Evolutionary conservation across 805 yeast species (phyloP).

Genomic region (Candida chauliodis): DNA sequence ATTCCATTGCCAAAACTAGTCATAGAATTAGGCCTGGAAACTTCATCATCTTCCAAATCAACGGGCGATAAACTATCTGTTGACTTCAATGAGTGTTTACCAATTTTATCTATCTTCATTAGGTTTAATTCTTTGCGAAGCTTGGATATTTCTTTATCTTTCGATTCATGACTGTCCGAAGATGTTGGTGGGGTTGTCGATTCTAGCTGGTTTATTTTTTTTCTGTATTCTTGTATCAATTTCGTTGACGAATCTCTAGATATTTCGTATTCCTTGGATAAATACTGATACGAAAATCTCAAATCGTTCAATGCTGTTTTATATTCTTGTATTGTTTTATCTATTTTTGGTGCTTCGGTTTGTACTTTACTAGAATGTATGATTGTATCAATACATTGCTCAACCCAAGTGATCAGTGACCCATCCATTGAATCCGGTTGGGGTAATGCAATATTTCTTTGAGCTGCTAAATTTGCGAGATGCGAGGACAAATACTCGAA

Average conservation of each 20-base stretch:
- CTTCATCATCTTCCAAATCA: conserved; percentile 20
- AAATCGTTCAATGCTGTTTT: conserved; percentile 65
- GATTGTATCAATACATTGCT: conserved; percentile 32
- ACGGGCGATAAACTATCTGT: conserved; percentile 11
- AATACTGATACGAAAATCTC: conserved; percentile 66
- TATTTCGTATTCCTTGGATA: conserved; percentile 64
- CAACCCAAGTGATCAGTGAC: conserved; percentile 35
- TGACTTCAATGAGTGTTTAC: conserved; percentile 15
- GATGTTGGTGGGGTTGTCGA: conserved; percentile 2
- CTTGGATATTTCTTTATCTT: conserved; percentile 39
- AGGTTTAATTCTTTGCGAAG: conserved; percentile 44
- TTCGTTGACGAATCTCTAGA: conserved; percentile 55
- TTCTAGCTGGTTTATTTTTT: conserved; percentile 49
- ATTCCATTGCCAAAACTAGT: conserved; percentile 47
- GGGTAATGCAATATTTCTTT: conserved; percentile 34
- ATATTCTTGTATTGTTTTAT: conserved; percentile 30
- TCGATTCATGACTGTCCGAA: conserved; percentile 14
- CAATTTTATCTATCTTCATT: conserved; percentile 44
- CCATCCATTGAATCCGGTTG: conserved; percentile 19
- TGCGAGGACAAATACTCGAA: conserved; percentile 46
- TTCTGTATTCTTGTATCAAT: conserved; percentile 50
- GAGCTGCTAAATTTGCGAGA: conserved; percentile 45
- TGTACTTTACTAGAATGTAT: neutral
- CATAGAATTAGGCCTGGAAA: conserved; percentile 16
- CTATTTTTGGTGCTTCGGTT: conserved; percentile 9